phyloP scores from a whole-genome alignment of 1,139 yeast genomes.

The Geotrichum candidum region DNA sequence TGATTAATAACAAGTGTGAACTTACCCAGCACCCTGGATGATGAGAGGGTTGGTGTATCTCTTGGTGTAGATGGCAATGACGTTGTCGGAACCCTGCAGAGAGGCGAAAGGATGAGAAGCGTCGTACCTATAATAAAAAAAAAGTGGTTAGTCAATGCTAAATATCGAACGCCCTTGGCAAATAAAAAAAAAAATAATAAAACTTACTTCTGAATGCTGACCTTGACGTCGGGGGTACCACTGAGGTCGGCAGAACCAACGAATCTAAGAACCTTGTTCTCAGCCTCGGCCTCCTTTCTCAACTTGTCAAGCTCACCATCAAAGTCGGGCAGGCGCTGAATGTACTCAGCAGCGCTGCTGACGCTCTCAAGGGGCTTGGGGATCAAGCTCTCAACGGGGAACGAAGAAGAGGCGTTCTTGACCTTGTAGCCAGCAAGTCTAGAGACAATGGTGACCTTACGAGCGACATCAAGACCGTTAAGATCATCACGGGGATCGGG shows the following conservation, averaged over 20 bases:
- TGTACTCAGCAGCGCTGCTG: constrained; percentile 65
- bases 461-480: constrained; percentile 95
- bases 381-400: constrained; percentile 89
- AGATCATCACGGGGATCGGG: constrained; percentile 99
- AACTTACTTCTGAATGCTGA: constrained; percentile 73
- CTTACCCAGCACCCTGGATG: constrained; percentile 87
- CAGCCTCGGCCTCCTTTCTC: constrained; percentile 74
- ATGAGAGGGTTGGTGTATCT: constrained; percentile 91
- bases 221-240: constrained; percentile 53
- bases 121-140: constrained; percentile 36
- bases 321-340: constrained; percentile 72
- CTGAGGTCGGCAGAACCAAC: constrained; percentile 85
- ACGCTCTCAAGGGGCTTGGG: constrained; percentile 80
- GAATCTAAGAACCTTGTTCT: constrained; percentile 83
- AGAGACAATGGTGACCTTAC: constrained; percentile 93
- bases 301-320: constrained; percentile 73
- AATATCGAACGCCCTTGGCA: too few species aligned
- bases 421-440: constrained; percentile 83
- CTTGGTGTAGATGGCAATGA: constrained; percentile 81
- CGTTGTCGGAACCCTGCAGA: constrained; percentile 92
- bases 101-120: constrained; percentile 93
- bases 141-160: not conserved
- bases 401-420: constrained; percentile 78
- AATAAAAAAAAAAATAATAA: not conserved
- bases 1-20: not conserved